A percentile compares a stretch with the other conserved stretches of the same genome.
phyloP scores from a whole-genome alignment of 164 flowering plant genomes.

The Kingdonia uniflora region DNA sequence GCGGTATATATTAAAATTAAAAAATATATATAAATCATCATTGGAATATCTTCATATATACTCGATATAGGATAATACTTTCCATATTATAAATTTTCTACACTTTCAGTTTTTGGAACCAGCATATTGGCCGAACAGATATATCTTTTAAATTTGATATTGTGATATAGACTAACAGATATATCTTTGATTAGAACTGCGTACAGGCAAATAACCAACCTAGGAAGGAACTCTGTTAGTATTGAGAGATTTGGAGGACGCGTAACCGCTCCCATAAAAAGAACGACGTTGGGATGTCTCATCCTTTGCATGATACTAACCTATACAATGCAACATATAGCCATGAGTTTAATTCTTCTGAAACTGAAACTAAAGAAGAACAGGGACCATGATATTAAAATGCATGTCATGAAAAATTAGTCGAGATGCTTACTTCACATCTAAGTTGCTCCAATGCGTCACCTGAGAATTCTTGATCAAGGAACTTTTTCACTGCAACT shows the following conservation, averaged over 20 bases:
- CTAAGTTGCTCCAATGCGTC: conserved; percentile 85
- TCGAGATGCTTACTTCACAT: conserved; percentile 72
- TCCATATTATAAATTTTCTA: too few relatives aligned
- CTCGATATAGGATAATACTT: too few relatives aligned
- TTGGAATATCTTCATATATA: too few relatives aligned
- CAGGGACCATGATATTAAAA: not conserved
- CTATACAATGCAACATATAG: conserved; percentile 34
- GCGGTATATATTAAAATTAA: too few relatives aligned
- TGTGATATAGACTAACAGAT: too few relatives aligned
- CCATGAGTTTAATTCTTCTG: too few relatives aligned
- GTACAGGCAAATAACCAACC: conserved; percentile 34
- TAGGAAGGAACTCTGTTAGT: conserved; percentile 93
- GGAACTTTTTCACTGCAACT: conserved; percentile 93
- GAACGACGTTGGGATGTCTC: conserved; percentile 99
- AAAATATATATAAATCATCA: too few relatives aligned
- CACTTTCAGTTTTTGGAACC: too few relatives aligned
- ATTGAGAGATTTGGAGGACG: conserved; percentile 94
- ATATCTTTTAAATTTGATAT: too few relatives aligned
- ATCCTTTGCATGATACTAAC: conserved; percentile 77
- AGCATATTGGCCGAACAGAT: too few relatives aligned
- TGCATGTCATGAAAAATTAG: conserved; percentile 6
- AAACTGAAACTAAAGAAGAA: not conserved
- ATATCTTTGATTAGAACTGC: too few relatives aligned
- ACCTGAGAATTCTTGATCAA: conserved; percentile 76
- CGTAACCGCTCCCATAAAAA: conserved; percentile 98